A percentile compares a stretch with the other conserved stretches of the same genome.
Evolutionary conservation across 2,329 filamentous ascomycete genomes (phyloP).

Genomic region (Mycosphaerella arachidis): DNA sequence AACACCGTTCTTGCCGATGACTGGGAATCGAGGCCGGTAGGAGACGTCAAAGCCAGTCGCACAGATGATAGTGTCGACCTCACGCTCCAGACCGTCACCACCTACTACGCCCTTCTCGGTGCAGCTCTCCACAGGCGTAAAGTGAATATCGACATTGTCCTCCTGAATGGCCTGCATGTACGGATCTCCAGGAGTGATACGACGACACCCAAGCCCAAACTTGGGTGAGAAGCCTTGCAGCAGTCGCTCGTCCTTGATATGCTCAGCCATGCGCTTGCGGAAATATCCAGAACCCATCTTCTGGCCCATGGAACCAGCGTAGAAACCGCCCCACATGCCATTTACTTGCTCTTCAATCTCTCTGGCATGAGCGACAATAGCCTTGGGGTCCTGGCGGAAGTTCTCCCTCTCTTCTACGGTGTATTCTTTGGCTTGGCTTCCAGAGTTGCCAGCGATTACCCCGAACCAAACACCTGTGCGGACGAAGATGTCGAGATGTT

Average conservation of each 20-base stretch:
- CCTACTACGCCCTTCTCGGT: not conserved
- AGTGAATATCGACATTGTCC: conserved; percentile 37
- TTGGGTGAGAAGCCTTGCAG: not conserved
- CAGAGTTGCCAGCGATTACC: conserved; percentile 3
- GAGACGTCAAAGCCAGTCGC: conserved; percentile 34
- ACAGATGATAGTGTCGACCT: conserved; percentile 33
- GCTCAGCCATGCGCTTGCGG: conserved; percentile 2
- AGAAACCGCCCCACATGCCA: not conserved
- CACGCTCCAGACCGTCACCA: conserved; percentile 13
- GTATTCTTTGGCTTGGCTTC: conserved; percentile 22
- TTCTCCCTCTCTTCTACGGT: conserved; percentile 37
- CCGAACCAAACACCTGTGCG: conserved; percentile 33
- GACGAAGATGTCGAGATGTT: conserved; percentile 45
- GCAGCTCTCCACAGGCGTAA: not conserved
- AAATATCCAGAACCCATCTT: not conserved
- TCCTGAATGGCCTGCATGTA: conserved; percentile 48
- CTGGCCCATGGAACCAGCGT: not conserved
- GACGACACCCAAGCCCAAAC: conserved; percentile 38
- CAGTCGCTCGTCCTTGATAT: conserved; percentile 1
- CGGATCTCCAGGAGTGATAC: conserved; percentile 47
- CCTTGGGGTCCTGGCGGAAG: not conserved
- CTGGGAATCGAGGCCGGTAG: conserved; percentile 24
- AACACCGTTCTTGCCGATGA: conserved; percentile 19
- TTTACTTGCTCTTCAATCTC: not conserved
- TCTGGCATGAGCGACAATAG: not conserved